These are phyloP conservation scores for Fusarium sp. DNA, from an alignment of 2,329 filamentous ascomycete genomes.

Conservation along the genomic window DNA sequence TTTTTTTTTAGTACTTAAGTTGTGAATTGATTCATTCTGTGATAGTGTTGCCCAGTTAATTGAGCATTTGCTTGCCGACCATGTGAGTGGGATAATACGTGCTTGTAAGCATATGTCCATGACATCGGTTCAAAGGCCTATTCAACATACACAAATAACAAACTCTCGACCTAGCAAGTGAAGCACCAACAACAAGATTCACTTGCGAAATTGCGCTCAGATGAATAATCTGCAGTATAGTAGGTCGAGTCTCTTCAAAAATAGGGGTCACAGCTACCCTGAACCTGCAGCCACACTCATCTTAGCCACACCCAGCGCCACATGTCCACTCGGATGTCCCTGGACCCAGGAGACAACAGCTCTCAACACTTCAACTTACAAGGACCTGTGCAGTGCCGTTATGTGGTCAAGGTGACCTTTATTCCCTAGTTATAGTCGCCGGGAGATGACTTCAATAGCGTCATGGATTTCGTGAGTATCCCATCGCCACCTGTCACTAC, in stretches of 20 bases:
- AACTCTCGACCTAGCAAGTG: neutral
- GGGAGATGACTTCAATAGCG: conserved; percentile 61
- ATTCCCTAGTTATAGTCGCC: conserved; percentile 25
- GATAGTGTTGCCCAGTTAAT: fast-evolving
- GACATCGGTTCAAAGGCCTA: too few species aligned
- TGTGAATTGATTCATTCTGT: neutral
- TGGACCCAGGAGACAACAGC: conserved; percentile 32
- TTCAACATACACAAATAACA: neutral
- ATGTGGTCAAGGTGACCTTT: conserved; percentile 36
- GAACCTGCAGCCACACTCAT: conserved; percentile 4
- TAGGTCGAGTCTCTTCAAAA: neutral
- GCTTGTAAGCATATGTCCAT: too few species aligned
- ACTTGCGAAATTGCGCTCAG: too few species aligned
- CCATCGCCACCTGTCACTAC: neutral
- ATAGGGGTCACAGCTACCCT: conserved; percentile 28
- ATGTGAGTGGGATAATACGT: neutral
- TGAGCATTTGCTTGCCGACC: neutral
- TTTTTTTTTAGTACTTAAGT: too few species aligned
- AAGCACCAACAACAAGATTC: neutral
- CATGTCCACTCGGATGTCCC: conserved; percentile 15
- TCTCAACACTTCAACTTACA: conserved; percentile 40
- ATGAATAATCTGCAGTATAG: neutral
- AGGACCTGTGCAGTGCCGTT: conserved; percentile 29
- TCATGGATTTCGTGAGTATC: conserved; percentile 68
- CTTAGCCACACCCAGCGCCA: conserved; percentile 26